Percentiles rank a stretch among this genome's conserved stretches.
Evolutionary conservation across 768 basidiomycete species (phyloP).

Genomic region (Ephemerocybe angulata): DNA sequence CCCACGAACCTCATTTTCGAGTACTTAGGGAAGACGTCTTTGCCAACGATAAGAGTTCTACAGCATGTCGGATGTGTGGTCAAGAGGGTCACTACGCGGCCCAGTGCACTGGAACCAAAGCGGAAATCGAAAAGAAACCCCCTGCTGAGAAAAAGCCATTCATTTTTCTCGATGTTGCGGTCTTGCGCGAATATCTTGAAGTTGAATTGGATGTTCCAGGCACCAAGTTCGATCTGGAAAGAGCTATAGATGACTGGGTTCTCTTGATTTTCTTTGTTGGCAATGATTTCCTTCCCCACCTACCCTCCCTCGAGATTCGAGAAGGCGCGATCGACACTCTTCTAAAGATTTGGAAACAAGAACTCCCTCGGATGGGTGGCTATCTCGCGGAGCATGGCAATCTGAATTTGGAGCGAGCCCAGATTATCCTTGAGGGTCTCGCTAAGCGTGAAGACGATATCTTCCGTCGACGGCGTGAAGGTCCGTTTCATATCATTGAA

Average conservation of each 20-base stretch:
- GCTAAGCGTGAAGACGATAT: constrained; percentile 96
- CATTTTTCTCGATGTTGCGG: constrained; percentile 97
- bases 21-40: constrained; percentile 99
- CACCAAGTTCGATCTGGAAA: constrained; percentile 82
- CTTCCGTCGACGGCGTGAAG: constrained; percentile 86
- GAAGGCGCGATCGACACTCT: constrained; percentile 99
- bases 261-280: constrained; percentile 99
- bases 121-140: constrained; percentile 64
- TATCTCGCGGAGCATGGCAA: constrained; percentile 93
- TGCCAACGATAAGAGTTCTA: constrained; percentile 68
- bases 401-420: constrained; percentile 78
- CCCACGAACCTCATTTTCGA: constrained; percentile 97
- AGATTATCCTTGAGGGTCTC: constrained; percentile 93
- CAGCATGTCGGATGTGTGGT: constrained; percentile 88
- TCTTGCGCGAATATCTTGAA: constrained; percentile 96
- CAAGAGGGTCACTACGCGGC: constrained; percentile 94
- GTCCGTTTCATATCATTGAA: constrained; percentile 46
- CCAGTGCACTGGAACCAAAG: constrained; percentile 83
- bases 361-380: constrained; percentile 93
- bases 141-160: constrained; percentile 87
- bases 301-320: constrained; percentile 96
- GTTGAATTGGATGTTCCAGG: constrained; percentile 86
- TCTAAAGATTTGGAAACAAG: constrained; percentile 91
- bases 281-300: constrained; percentile 97
- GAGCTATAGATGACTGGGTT: constrained; percentile 99